These are phyloP conservation scores for Amaranthus palmeri DNA, from an alignment of 148 eudicot species.

Conservation along the genomic window DNA sequence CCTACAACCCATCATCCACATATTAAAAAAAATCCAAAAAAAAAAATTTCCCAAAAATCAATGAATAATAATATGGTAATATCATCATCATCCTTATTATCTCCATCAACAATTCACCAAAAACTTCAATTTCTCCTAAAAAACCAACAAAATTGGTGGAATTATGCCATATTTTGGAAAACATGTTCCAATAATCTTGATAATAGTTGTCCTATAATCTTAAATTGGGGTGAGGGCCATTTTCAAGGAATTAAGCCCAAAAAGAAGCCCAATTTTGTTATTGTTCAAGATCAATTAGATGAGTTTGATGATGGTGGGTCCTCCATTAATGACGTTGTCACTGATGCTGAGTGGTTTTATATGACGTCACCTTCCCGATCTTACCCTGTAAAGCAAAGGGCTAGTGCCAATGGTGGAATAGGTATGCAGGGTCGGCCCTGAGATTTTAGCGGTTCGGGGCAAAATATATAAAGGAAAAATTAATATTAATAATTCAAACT, in stretches of 20 bases:
- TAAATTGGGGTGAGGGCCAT: slow-evolving; percentile 71
- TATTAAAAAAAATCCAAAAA: not conserved
- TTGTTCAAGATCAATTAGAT: slow-evolving; percentile 15
- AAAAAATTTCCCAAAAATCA: not conserved
- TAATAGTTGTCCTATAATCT: slow-evolving; percentile 17
- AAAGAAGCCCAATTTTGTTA: slow-evolving; percentile 10
- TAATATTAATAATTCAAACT: no score
- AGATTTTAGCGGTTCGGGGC: no score
- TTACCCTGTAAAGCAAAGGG: slow-evolving; percentile 30
- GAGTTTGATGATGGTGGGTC: slow-evolving; percentile 2
- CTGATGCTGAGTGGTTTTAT: slow-evolving; percentile 74
- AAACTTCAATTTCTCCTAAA: slow-evolving; percentile 46
- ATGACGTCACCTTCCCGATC: slow-evolving; percentile 37
- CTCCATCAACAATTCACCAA: slow-evolving; percentile 18
- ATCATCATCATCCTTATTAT: slow-evolving; percentile 12
- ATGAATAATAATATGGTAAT: slow-evolving; percentile 19
- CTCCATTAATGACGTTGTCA: slow-evolving; percentile 18
- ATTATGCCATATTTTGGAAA: slow-evolving; percentile 81
- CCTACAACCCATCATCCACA: not conserved
- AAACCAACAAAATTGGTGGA: slow-evolving; percentile 52
- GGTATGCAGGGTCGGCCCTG: no score
- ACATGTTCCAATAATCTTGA: slow-evolving; percentile 11
- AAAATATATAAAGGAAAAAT: no score
- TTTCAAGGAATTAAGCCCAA: slow-evolving; percentile 37
- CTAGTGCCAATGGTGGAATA: slow-evolving; percentile 18